phyloP scores from a whole-genome alignment of 2,329 filamentous ascomycete genomes.

The Fusarium pseudograminearum region DNA sequence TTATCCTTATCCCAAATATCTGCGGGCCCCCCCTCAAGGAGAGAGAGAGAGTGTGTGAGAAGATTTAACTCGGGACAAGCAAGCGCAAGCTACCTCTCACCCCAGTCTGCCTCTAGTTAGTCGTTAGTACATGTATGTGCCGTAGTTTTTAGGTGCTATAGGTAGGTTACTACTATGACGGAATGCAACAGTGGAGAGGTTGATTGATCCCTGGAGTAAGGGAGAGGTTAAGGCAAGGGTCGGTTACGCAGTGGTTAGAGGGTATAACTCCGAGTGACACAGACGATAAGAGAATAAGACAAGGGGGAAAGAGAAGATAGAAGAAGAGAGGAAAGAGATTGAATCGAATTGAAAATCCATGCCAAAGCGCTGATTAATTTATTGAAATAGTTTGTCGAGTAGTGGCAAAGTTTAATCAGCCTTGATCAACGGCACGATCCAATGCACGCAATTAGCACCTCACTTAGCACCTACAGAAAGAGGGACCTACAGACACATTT shows the following conservation, averaged over 20 bases:
- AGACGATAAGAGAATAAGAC: neutral
- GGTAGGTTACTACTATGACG: slow-evolving; percentile 36
- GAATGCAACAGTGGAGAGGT: slow-evolving; percentile 40
- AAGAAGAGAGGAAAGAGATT: neutral
- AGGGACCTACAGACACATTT: neutral
- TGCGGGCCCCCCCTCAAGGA: slow-evolving; percentile 3
- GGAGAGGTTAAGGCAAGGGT: slow-evolving; percentile 2
- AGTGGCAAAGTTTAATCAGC: slow-evolving; percentile 30
- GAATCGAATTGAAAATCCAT: neutral
- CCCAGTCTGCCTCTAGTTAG: neutral
- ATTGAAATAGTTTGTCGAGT: neutral
- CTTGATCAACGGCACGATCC: neutral
- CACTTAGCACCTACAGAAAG: neutral
- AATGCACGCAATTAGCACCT: neutral
- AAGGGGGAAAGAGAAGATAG: neutral
- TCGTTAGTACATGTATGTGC: neutral
- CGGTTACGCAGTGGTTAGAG: slow-evolving; percentile 10
- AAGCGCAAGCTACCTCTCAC: neutral
- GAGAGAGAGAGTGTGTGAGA: neutral
- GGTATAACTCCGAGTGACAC: slow-evolving; percentile 2
- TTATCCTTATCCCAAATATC: neutral
- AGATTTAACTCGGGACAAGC: neutral
- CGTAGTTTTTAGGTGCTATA: neutral
- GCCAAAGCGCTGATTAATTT: slow-evolving; percentile 34
- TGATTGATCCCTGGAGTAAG: slow-evolving; percentile 12